These are phyloP conservation scores for Apophysomyces variabilis DNA, from an alignment of 371 early-diverging fungal species.

Conservation along the genomic window DNA sequence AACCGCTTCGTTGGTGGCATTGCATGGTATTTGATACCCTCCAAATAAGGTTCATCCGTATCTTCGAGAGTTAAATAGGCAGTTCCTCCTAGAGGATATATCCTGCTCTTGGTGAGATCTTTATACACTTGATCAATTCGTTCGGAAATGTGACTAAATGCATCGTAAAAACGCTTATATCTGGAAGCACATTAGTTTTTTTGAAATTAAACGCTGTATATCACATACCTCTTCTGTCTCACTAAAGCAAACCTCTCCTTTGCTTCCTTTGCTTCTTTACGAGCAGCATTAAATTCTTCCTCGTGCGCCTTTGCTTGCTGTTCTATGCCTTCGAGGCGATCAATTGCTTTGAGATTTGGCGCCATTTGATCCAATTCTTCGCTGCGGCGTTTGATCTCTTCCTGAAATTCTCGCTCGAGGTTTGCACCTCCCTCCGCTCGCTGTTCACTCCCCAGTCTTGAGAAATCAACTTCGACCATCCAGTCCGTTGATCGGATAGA, in stretches of 20 bases:
- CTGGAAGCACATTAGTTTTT: constrained; percentile 34
- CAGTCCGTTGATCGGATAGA: constrained; percentile 52
- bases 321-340: constrained; percentile 84
- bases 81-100: constrained; percentile 91
- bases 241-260: constrained; percentile 82
- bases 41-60: constrained; percentile 93
- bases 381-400: constrained; percentile 64
- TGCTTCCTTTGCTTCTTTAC: constrained; percentile 77
- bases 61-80: constrained; percentile 96
- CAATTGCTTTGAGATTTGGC: constrained; percentile 88
- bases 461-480: constrained; percentile 67
- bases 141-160: constrained; percentile 91
- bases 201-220: not conserved
- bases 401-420: constrained; percentile 72
- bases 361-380: constrained; percentile 86
- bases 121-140: constrained; percentile 96
- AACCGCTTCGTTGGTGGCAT: constrained; percentile 99
- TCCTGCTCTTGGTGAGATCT: constrained; percentile 81
- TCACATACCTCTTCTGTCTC: constrained; percentile 77
- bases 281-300: constrained; percentile 78
- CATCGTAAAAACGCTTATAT: constrained; percentile 79
- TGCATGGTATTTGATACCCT: constrained; percentile 96
- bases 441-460: constrained; percentile 53
- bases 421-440: constrained; percentile 52
- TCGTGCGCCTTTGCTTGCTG: constrained; percentile 79